Conservation (phyloP, 2,329 filamentous ascomycete species). For the Lachnum nothofagi region DNA sequence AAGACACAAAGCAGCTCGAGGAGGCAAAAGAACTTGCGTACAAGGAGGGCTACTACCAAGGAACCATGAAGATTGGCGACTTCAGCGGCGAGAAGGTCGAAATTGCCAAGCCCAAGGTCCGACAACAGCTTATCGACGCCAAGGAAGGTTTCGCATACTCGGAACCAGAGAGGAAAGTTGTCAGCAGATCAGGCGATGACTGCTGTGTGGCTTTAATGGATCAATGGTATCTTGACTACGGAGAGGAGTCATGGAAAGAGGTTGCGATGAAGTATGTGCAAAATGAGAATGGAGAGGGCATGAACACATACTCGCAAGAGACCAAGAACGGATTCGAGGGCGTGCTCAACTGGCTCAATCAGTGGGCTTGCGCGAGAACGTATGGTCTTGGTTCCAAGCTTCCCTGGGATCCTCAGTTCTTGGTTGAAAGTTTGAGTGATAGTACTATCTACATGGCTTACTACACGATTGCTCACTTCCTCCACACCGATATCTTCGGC, state of each 20-base stretch:
- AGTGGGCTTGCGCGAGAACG: slow-evolving; percentile 89
- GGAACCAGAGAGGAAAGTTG: slow-evolving; percentile 85
- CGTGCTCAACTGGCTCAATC: slow-evolving; percentile 85
- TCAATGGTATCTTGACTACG: slow-evolving; percentile 98
- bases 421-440: slow-evolving; percentile 89
- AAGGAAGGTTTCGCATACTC: slow-evolving; percentile 85
- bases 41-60: slow-evolving; percentile 96
- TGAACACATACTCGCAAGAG: slow-evolving; percentile 77
- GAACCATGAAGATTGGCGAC: slow-evolving; percentile 79
- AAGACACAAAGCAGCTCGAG: slow-evolving; percentile 83
- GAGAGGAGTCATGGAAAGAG: slow-evolving; percentile 80
- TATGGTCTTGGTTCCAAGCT: slow-evolving; percentile 92
- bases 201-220: slow-evolving; percentile 91
- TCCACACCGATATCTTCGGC: slow-evolving; percentile 85
- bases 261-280: slow-evolving; percentile 68
- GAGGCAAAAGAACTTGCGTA: slow-evolving; percentile 96
- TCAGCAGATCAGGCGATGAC: slow-evolving; percentile 83
- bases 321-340: slow-evolving; percentile 76
- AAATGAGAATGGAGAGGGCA: slow-evolving; percentile 57
- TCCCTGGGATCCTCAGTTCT: slow-evolving; percentile 84
- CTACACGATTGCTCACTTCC: slow-evolving; percentile 60
- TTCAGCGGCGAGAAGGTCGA: slow-evolving; percentile 85
- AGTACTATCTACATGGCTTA: slow-evolving; percentile 89
- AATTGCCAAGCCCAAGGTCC: slow-evolving; percentile 78
- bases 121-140: slow-evolving; percentile 68